Conservation (phyloP, 78 protist species). For the Pigoraptor vietnamica region DNA sequence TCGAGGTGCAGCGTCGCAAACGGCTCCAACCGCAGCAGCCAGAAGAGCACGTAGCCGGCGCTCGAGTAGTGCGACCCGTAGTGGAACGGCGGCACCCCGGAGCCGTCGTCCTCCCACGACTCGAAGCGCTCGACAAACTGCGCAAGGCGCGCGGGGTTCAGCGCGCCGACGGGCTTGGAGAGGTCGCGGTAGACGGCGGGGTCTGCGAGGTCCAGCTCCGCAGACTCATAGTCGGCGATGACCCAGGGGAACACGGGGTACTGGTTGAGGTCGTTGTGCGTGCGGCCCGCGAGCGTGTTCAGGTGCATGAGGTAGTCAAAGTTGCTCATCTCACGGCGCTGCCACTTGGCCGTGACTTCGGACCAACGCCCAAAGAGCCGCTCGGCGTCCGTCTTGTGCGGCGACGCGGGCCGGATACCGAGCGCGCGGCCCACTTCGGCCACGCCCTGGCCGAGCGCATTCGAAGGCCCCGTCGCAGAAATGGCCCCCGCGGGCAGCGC, state of each 20-base stretch:
- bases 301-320: constrained; percentile 18
- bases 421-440: background rate
- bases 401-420: constrained; percentile 20
- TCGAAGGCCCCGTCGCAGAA: background rate
- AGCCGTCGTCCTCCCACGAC: constrained; percentile 13
- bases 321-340: constrained; percentile 36
- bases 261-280: constrained; percentile 85
- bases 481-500: background rate
- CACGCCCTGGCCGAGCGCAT: background rate
- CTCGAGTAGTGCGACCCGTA: constrained; percentile 91
- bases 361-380: constrained; percentile 18
- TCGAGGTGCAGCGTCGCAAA: constrained; percentile 55
- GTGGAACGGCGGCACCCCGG: constrained; percentile 65
- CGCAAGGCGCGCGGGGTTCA: constrained; percentile 26
- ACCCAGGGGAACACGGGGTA: constrained; percentile 93
- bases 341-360: constrained; percentile 48
- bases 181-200: constrained; percentile 86
- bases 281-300: constrained; percentile 42
- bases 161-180: constrained; percentile 92
- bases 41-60: constrained; percentile 70
- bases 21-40: constrained; percentile 91
- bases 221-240: constrained; percentile 72
- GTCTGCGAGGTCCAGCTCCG: constrained; percentile 65
- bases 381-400: background rate
- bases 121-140: constrained; percentile 60